A percentile compares a stretch with the other conserved stretches of the same genome.
Evolutionary conservation across 2,329 filamentous ascomycete species (phyloP).

Genomic region (Ophiocordyceps sinensis): DNA sequence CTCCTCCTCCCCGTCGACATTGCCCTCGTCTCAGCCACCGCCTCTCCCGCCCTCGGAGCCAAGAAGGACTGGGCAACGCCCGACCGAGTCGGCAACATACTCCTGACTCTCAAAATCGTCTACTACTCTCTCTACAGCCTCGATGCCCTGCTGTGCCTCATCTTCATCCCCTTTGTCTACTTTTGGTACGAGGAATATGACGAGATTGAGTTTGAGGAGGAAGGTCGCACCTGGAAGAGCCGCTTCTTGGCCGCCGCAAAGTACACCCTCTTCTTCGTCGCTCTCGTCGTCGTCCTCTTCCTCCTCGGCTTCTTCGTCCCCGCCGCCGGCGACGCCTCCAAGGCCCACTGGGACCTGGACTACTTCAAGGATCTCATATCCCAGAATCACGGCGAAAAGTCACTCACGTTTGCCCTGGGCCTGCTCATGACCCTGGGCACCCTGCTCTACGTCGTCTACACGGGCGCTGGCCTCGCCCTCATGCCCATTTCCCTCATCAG

Average conservation of each 20-base stretch:
- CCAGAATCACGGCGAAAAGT: constrained; percentile 75
- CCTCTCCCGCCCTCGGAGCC: constrained; percentile 55
- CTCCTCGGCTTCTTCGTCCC: constrained; percentile 90
- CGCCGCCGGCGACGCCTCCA: constrained; percentile 50
- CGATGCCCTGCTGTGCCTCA: constrained; percentile 75
- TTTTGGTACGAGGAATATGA: constrained; percentile 98
- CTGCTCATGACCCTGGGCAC: constrained; percentile 81
- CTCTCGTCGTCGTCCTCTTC: constrained; percentile 70
- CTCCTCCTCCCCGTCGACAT: constrained; percentile 91
- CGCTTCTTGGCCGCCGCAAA: constrained; percentile 76
- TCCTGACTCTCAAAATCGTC: constrained; percentile 68
- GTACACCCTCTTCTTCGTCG: constrained; percentile 76
- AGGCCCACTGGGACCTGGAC: constrained; percentile 65
- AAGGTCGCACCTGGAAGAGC: constrained; percentile 53
- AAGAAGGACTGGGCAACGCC: constrained; percentile 95
- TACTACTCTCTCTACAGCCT: constrained; percentile 91
- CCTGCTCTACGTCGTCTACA: constrained; percentile 77
- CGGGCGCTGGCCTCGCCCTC: constrained; percentile 73
- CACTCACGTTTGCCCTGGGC: constrained; percentile 77
- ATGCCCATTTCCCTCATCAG: constrained; percentile 87
- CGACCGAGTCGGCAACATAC: constrained; percentile 60
- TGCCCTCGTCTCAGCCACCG: constrained; percentile 83
- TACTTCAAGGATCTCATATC: constrained; percentile 78
- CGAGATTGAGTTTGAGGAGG: constrained; percentile 75
- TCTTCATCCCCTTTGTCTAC: constrained; percentile 90